Evolutionary conservation across 805 yeast species (phyloP).

Genomic region (Candida ficus): DNA sequence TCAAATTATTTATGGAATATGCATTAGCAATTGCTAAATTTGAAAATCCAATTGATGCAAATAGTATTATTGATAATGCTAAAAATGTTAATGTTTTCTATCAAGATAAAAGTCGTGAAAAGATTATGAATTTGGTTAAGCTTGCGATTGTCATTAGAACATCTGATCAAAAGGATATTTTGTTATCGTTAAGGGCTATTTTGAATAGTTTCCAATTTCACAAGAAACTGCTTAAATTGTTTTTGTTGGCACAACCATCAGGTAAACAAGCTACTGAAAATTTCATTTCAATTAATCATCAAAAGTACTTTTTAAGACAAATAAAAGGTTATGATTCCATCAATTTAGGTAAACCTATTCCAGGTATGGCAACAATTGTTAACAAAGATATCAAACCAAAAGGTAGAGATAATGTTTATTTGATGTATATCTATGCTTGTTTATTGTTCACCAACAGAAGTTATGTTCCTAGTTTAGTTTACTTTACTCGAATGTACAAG

Average conservation of each 20-base stretch:
- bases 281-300: conserved; percentile 76
- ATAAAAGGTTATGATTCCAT: conserved; percentile 82
- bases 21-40: conserved; percentile 61
- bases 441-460: conserved; percentile 77
- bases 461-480: conserved; percentile 76
- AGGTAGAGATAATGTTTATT: conserved; percentile 54
- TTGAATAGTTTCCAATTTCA: conserved; percentile 72
- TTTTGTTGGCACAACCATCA: conserved; percentile 59
- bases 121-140: conserved; percentile 58
- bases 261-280: conserved; percentile 55
- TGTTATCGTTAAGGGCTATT: conserved; percentile 56
- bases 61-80: conserved; percentile 67
- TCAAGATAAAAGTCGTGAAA: conserved; percentile 55
- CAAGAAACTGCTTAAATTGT: conserved; percentile 58
- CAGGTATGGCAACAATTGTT: conserved; percentile 75
- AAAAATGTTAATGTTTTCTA: conserved; percentile 73
- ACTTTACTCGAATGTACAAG: conserved; percentile 65
- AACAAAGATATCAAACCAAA: conserved; percentile 44
- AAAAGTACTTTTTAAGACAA: conserved; percentile 85
- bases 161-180: conserved; percentile 48
- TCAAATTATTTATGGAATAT: conserved; percentile 73
- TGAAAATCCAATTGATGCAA: conserved; percentile 58
- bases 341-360: conserved; percentile 44
- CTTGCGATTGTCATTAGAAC: conserved; percentile 50
- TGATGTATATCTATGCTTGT: conserved; percentile 75